A percentile compares a stretch with the other conserved stretches of the same genome.
Evolutionary conservation across 225 moss, liverwort and hornwort species (phyloP).

Genomic region (Polytrichum formosum): DNA sequence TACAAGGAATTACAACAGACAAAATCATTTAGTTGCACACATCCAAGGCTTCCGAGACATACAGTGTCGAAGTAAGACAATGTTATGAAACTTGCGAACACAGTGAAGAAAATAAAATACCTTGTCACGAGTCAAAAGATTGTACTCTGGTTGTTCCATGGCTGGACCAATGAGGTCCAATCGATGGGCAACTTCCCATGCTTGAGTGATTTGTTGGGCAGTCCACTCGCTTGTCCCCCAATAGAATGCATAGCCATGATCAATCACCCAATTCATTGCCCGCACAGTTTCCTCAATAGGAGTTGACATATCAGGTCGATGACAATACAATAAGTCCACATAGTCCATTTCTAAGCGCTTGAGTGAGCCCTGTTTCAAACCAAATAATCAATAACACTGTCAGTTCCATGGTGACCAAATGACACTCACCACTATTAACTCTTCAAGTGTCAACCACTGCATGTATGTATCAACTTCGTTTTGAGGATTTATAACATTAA

Average conservation of each 20-base stretch:
- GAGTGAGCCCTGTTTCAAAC: constrained; percentile 28
- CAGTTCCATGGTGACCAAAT: too few relatives aligned
- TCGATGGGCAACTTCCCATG: constrained; percentile 77
- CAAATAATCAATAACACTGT: too few relatives aligned
- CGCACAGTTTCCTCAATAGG: constrained; percentile 93
- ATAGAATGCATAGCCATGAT: constrained; percentile 84
- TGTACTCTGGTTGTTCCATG: constrained; percentile 94
- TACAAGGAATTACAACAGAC: too few relatives aligned
- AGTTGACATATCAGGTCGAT: constrained; percentile 72
- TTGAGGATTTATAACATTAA: not conserved
- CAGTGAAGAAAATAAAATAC: constrained; percentile 17
- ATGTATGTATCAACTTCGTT: not conserved
- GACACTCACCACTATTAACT: too few relatives aligned
- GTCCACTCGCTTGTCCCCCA: constrained; percentile 99
- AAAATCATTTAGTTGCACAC: too few relatives aligned
- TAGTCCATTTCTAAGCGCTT: constrained; percentile 87
- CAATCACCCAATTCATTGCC: constrained; percentile 94
- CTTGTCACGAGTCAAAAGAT: constrained; percentile 72
- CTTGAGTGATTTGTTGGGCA: constrained; percentile 91
- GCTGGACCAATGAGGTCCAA: constrained; percentile 79
- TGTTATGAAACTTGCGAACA: too few relatives aligned
- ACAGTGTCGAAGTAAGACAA: too few relatives aligned
- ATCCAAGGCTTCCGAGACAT: too few relatives aligned
- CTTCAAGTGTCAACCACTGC: not conserved
- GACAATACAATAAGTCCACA: constrained; percentile 83